phyloP scores from a whole-genome alignment of 2,329 filamentous ascomycete species.

The Fusarium graminum region DNA sequence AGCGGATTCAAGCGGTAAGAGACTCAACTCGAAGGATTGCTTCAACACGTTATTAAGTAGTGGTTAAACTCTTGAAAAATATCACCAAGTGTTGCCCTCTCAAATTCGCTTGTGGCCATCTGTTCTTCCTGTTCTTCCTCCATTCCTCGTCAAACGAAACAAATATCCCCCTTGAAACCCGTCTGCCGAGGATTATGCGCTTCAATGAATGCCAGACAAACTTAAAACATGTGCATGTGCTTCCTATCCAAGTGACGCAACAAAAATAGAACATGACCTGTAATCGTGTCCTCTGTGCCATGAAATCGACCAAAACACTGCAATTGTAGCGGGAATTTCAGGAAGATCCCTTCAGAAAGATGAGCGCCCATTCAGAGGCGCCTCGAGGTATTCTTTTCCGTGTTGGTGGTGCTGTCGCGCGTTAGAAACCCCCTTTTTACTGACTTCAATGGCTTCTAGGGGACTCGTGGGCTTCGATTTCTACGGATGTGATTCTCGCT shows the following conservation, averaged over 20 bases:
- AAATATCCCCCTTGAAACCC: slow-evolving; percentile 32
- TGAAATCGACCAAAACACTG: slow-evolving; percentile 40
- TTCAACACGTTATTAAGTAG: neutral
- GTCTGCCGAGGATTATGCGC: slow-evolving; percentile 49
- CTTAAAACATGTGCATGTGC: slow-evolving; percentile 41
- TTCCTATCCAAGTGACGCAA: slow-evolving; percentile 45
- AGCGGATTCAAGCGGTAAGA: slow-evolving; percentile 9
- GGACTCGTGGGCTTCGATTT: slow-evolving; percentile 61
- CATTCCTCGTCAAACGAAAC: slow-evolving; percentile 16
- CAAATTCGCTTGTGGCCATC: slow-evolving; percentile 5
- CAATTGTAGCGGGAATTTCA: slow-evolving; percentile 35
- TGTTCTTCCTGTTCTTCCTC: slow-evolving; percentile 1
- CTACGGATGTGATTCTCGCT: slow-evolving; percentile 65
- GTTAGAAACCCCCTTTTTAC: slow-evolving; percentile 33
- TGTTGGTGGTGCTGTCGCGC: neutral
- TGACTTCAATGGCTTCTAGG: slow-evolving; percentile 44
- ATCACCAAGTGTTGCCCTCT: neutral
- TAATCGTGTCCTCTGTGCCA: slow-evolving; percentile 48
- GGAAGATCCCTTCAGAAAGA: slow-evolving; percentile 31
- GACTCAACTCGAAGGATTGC: neutral
- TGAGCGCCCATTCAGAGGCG: slow-evolving; percentile 38
- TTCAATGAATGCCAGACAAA: slow-evolving; percentile 29
- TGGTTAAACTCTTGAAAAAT: neutral
- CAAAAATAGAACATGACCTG: slow-evolving; percentile 30
- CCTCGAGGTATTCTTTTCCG: slow-evolving; percentile 38